These are phyloP conservation scores for Verbena officinalis DNA, from an alignment of 257 asterid genomes.

Conservation along the genomic window DNA sequence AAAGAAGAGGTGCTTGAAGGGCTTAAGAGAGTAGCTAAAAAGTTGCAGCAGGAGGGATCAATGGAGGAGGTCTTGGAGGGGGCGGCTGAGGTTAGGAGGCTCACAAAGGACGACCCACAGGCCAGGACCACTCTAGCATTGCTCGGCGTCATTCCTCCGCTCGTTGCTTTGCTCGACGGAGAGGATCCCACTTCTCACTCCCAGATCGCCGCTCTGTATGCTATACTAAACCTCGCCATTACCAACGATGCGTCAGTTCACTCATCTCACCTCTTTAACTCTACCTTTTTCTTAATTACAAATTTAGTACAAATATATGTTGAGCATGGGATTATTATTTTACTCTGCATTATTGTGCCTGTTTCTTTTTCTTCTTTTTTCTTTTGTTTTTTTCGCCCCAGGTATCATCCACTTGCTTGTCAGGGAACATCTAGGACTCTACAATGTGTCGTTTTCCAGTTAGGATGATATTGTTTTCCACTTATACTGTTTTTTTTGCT, in stretches of 20 bases:
- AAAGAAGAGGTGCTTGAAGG: conserved; percentile 61
- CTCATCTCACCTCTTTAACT: background rate
- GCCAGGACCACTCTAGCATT: conserved; percentile 76
- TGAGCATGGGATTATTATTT: background rate
- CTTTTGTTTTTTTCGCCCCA: background rate
- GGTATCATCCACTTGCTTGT: background rate
- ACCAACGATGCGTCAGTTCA: conserved; percentile 61
- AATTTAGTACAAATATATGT: background rate
- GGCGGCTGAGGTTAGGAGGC: conserved; percentile 73
- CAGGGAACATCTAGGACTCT: background rate
- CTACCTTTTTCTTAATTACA: background rate
- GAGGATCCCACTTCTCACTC: conserved; percentile 44
- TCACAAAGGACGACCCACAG: conserved; percentile 59
- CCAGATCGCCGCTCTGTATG: conserved; percentile 79
- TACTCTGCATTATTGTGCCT: background rate
- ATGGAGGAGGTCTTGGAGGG: conserved; percentile 47
- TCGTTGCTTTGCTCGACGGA: conserved; percentile 63
- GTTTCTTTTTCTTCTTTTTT: background rate
- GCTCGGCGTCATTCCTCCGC: conserved; percentile 90
- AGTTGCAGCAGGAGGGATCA: conserved; percentile 30
- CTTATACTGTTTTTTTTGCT: background rate
- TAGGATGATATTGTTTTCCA: background rate
- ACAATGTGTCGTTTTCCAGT: conserved; percentile 11
- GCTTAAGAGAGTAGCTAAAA: conserved; percentile 57
- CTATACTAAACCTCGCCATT: conserved; percentile 78